Base-by-base conservation (phyloP, 768 basidiomycete genomes). In the Trametes gibbosa region DNA sequence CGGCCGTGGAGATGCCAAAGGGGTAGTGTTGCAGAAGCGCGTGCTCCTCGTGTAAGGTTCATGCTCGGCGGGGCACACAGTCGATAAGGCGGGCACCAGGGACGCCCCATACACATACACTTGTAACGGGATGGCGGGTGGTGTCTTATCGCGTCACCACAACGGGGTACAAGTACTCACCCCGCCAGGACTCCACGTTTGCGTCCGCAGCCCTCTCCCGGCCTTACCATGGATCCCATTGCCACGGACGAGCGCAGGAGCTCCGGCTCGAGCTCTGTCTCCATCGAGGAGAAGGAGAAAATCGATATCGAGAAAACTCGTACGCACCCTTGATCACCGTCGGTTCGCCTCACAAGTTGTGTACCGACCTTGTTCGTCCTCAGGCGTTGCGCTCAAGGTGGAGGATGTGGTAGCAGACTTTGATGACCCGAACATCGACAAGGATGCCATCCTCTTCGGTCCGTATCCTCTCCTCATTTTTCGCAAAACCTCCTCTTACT, bases 401-500 rank as follows among this genome's bases (percentile, higher is more conserved):
- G 42, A 56, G 37, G 54, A 61, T 35, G 48, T 62, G 16, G 19
- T 69, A 43, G 62, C 66, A 21, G 67, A 67, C 12, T 70, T 66
- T 39, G 69, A 72, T 25, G 74, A 75, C 59, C 74, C 74, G 25
- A 75, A 75, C 57, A 58, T 72, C 21, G 74, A 74, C 67, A 63
- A 64, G 41, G 65, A 71, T 27, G 66, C 67, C 41, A 51, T 65
- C 21, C 52, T 48, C 17, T 57, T 73, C 35, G 69, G 66, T 67
- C 25, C 46, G 67, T 53, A 46, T 8, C 16, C 0, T 23, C 3
- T 12, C 2, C 12, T 35, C 9, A 24, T 5, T 39, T 23, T 50
- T 4, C 25, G 3, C 5, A 5, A 0, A 1, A 14, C 0, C 10
- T 27, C 21, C 19, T 10, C 43, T 45, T 9, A 46, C 51, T n/a